Percentiles rank a stretch among this genome's conserved stretches.
phyloP scores from a whole-genome alignment of 2,329 filamentous ascomycete species.

The Neonectria faginata region DNA sequence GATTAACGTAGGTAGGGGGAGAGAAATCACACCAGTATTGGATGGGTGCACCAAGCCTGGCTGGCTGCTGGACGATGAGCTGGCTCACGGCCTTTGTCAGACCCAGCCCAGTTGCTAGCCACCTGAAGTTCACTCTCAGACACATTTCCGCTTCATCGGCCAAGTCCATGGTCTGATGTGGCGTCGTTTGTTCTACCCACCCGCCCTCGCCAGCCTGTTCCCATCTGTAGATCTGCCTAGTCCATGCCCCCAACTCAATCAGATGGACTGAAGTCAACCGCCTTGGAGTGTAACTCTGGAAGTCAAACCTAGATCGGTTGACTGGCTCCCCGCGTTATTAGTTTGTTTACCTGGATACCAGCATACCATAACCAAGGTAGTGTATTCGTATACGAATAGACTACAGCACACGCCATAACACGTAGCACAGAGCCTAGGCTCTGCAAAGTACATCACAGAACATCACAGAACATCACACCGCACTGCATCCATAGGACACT shows the following conservation, averaged over 20 bases:
- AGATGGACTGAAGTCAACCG: neutral
- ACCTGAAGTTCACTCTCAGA: conserved; percentile 1
- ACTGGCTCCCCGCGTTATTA: neutral
- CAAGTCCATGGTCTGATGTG: conserved; percentile 30
- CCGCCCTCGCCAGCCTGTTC: conserved; percentile 5
- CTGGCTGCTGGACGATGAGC: neutral
- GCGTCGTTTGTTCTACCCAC: conserved; percentile 32
- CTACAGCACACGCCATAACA: neutral
- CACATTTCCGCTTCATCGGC: conserved; percentile 22
- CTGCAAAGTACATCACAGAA: neutral
- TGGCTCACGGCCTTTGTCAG: conserved; percentile 18
- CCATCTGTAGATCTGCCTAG: conserved; percentile 23
- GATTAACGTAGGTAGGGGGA: neutral
- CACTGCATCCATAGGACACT: conserved; percentile 1
- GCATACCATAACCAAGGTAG: neutral
- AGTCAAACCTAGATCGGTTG: neutral
- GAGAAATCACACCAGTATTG: neutral
- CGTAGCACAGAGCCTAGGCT: neutral
- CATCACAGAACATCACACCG: conserved; percentile 1
- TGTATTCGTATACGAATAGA: neutral
- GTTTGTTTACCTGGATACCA: neutral
- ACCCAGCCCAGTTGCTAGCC: neutral
- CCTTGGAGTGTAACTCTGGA: conserved; percentile 12
- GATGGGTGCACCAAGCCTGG: neutral
- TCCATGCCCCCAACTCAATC: neutral